A percentile compares a stretch with the other conserved stretches of the same genome.
phyloP scores from a whole-genome alignment of 306 rosid genomes.

The Rosa rugosa region DNA sequence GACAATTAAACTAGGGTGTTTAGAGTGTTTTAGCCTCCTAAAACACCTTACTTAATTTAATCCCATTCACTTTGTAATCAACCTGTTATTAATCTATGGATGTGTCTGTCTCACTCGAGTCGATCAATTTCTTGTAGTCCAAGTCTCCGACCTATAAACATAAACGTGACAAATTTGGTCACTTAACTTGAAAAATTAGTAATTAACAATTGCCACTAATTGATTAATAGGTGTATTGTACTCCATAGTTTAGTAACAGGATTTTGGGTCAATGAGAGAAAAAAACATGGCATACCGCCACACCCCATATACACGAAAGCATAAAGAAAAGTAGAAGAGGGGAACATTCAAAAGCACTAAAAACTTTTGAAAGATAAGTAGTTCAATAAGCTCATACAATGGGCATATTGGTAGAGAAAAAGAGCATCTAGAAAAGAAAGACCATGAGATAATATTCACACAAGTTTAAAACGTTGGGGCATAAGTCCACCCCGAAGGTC shows the following conservation, averaged over 20 bases:
- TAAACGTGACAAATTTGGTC: neutral
- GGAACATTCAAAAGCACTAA: constrained; percentile 12
- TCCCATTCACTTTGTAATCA: neutral
- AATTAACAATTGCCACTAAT: too few relatives aligned
- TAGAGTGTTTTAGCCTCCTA: neutral
- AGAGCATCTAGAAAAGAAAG: constrained; percentile 9
- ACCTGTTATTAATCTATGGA: neutral
- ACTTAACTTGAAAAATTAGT: neutral
- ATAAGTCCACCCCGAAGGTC: neutral
- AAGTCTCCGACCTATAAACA: neutral
- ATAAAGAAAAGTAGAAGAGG: constrained; percentile 3
- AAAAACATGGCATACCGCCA: too few relatives aligned
- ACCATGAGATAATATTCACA: neutral
- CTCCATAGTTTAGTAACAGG: neutral
- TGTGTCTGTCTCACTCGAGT: neutral
- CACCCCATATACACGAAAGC: too few relatives aligned
- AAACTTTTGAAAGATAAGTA: neutral
- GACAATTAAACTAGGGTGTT: neutral
- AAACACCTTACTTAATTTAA: neutral
- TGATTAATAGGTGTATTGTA: neutral
- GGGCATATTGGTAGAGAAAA: neutral
- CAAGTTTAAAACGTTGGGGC: neutral
- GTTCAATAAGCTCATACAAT: neutral
- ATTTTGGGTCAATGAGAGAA: too few relatives aligned
- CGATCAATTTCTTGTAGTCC: neutral